phyloP scores from a whole-genome alignment of 768 basidiomycete genomes.

The Termitomyces sp. region DNA sequence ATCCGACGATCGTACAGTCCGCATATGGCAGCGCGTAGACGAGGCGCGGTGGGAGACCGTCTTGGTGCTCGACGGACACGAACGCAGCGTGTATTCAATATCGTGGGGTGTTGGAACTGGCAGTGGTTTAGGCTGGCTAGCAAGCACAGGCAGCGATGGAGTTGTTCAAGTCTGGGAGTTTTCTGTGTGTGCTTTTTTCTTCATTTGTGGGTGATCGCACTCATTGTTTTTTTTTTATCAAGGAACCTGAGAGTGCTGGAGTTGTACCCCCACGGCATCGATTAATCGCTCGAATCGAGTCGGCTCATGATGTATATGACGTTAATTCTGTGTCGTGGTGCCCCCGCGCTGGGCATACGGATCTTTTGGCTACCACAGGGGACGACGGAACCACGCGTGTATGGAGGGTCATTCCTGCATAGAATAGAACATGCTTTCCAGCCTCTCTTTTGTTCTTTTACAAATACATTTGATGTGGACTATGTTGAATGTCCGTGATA shows the following conservation, averaged over 20 bases:
- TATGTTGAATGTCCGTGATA: slow-evolving; percentile 54
- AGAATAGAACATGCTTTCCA: too few species aligned
- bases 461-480: slow-evolving; percentile 33
- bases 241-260: slow-evolving; percentile 27
- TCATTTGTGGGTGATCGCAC: neutral
- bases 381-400: slow-evolving; percentile 83
- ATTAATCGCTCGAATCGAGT: slow-evolving; percentile 55
- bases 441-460: neutral
- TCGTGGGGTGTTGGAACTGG: slow-evolving; percentile 59
- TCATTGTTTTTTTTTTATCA: neutral
- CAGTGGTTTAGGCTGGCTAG: slow-evolving; percentile 74
- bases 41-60: slow-evolving; percentile 65
- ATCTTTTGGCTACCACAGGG: slow-evolving; percentile 76
- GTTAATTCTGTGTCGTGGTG: slow-evolving; percentile 88
- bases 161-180: slow-evolving; percentile 80
- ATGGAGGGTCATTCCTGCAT: slow-evolving; percentile 45
- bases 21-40: slow-evolving; percentile 76
- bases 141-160: slow-evolving; percentile 86
- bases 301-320: slow-evolving; percentile 82
- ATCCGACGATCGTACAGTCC: slow-evolving; percentile 81
- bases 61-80: slow-evolving; percentile 60
- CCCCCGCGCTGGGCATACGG: slow-evolving; percentile 57
- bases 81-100: slow-evolving; percentile 77
- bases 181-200: slow-evolving; percentile 37
- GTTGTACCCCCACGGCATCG: slow-evolving; percentile 30